A percentile compares a stretch with the other conserved stretches of the same genome.
Evolutionary conservation across 805 yeast species (phyloP).

Genomic region (Kodamaea laetipori): DNA sequence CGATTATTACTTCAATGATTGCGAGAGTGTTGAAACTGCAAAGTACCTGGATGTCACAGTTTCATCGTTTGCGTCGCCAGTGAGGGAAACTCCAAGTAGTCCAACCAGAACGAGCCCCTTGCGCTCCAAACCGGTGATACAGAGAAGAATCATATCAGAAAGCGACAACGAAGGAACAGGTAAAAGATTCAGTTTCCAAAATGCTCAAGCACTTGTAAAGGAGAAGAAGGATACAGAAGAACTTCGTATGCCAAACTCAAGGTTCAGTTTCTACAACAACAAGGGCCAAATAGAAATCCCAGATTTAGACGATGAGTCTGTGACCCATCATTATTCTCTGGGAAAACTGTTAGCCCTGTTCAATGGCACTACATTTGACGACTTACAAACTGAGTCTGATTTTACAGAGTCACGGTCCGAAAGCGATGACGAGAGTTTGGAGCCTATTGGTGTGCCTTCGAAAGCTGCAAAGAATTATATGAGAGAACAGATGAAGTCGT

Average conservation of each 20-base stretch:
- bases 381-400: slow-evolving; percentile 21
- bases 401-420: slow-evolving; percentile 24
- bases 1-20: slow-evolving; percentile 15
- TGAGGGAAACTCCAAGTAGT: neutral
- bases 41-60: slow-evolving; percentile 16
- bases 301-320: slow-evolving; percentile 29
- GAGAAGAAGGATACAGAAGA: neutral
- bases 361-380: slow-evolving; percentile 32
- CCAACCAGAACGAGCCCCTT: slow-evolving; percentile 1
- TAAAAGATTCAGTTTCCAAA: slow-evolving; percentile 40
- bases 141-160: slow-evolving; percentile 15
- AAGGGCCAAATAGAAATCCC: slow-evolving; percentile 47
- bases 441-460: slow-evolving; percentile 41
- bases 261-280: slow-evolving; percentile 10
- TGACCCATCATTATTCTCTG: slow-evolving; percentile 12
- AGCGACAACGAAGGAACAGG: slow-evolving; percentile 41
- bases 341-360: slow-evolving; percentile 12
- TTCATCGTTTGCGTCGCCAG: neutral
- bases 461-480: slow-evolving; percentile 31
- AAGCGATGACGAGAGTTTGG: slow-evolving; percentile 19
- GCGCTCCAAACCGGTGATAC: neutral
- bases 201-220: slow-evolving; percentile 15
- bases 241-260: neutral
- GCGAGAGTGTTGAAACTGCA: slow-evolving; percentile 15
- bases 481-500: slow-evolving; percentile 28